Conservation (phyloP, 1,284 basidiomycete genomes). For the Fistulina hepatica region DNA sequence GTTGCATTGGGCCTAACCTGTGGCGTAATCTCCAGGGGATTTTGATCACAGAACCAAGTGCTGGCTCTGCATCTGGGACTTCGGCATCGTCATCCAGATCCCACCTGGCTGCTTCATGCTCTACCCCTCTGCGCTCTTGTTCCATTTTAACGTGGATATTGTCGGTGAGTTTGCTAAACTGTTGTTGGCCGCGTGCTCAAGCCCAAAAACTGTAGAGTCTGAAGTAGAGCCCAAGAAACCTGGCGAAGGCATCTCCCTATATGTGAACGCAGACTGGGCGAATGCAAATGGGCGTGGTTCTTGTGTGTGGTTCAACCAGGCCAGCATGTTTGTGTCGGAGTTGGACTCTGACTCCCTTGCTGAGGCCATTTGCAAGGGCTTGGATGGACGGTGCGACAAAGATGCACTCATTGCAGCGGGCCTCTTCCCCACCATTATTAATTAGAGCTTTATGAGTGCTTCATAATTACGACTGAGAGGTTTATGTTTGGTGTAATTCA, state of each 20-base stretch:
- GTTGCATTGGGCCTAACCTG: neutral
- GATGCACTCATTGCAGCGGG: too few relatives aligned
- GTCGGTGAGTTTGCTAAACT: slow-evolving; percentile 12
- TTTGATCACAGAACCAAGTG: slow-evolving; percentile 17
- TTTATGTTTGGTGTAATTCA: too few relatives aligned
- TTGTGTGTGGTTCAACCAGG: slow-evolving; percentile 15
- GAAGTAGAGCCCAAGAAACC: too few relatives aligned
- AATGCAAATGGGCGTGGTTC: slow-evolving; percentile 9
- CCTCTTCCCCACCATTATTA: too few relatives aligned
- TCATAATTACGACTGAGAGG: too few relatives aligned
- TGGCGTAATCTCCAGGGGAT: neutral
- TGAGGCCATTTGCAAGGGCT: too few relatives aligned
- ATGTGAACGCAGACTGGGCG: too few relatives aligned
- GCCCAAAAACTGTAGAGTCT: too few relatives aligned
- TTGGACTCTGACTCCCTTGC: too few relatives aligned
- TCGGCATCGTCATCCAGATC: slow-evolving; percentile 20
- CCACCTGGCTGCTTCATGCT: slow-evolving; percentile 19
- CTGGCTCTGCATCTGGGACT: slow-evolving; percentile 25
- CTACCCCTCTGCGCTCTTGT: slow-evolving; percentile 23
- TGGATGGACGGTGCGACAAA: too few relatives aligned
- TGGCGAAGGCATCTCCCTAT: too few relatives aligned
- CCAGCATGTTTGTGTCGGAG: slow-evolving; percentile 18
- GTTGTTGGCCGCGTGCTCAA: neutral
- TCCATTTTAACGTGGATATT: slow-evolving; percentile 24
- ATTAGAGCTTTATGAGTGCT: too few relatives aligned